Evolutionary conservation across 2,329 filamentous ascomycete species (phyloP).

Genomic region (Penicillium digitatum): DNA sequence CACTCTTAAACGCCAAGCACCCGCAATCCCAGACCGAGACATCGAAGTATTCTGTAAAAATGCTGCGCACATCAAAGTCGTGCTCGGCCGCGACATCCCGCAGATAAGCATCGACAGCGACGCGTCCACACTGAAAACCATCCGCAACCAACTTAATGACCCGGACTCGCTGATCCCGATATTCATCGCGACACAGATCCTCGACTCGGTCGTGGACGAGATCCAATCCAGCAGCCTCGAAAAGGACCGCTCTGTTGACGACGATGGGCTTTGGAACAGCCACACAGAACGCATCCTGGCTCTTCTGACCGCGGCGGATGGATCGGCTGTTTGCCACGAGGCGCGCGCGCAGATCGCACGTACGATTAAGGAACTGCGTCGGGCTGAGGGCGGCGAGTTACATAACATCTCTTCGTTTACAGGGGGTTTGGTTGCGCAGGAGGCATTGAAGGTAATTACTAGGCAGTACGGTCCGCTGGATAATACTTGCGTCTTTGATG

Average conservation of each 20-base stretch:
- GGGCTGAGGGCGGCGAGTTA: conserved; percentile 77
- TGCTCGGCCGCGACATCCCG: conserved; percentile 61
- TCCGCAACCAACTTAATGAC: conserved; percentile 41
- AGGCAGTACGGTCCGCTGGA: conserved; percentile 63
- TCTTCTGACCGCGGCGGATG: conserved; percentile 38
- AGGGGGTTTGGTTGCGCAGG: conserved; percentile 93
- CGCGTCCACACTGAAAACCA: conserved; percentile 42
- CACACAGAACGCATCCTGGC: conserved; percentile 30
- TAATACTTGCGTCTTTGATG: conserved; percentile 62
- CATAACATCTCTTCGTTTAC: conserved; percentile 87
- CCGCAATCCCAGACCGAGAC: conserved; percentile 61
- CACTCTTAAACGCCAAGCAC: conserved; percentile 45
- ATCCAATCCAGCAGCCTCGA: conserved; percentile 46
- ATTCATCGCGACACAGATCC: conserved; percentile 60
- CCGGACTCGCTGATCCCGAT: conserved; percentile 61
- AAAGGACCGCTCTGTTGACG: conserved; percentile 28
- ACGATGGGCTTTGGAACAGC: conserved; percentile 32
- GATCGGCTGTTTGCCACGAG: conserved; percentile 47
- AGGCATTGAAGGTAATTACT: conserved; percentile 80
- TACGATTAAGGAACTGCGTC: conserved; percentile 63
- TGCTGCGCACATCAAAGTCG: conserved; percentile 84
- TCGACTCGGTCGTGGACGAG: conserved; percentile 48
- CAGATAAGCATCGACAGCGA: conserved; percentile 40
- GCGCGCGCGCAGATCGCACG: conserved; percentile 51
- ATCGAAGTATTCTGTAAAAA: conserved; percentile 95